phyloP scores from a whole-genome alignment of 192 early-diverging fungal species.

The Coemansia guatemalensis region DNA sequence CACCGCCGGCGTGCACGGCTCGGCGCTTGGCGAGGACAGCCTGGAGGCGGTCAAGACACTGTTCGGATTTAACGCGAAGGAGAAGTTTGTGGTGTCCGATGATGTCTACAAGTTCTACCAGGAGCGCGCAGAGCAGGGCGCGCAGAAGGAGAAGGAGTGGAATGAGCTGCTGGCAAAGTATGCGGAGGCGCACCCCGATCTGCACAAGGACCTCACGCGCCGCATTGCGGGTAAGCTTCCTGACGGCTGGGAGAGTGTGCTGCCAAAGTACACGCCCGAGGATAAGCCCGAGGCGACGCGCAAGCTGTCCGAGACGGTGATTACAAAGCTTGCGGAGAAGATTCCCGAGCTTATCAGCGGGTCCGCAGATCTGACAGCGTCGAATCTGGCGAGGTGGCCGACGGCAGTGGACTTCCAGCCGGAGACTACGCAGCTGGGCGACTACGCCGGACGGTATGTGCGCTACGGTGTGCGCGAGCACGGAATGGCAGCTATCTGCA shows the following conservation, averaged over 20 bases:
- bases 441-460: constrained; percentile 85
- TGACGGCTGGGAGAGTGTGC: constrained; percentile 62
- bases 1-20: constrained; percentile 90
- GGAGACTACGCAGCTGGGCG: constrained; percentile 66
- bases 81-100: constrained; percentile 71
- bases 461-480: constrained; percentile 98
- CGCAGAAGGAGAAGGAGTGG: constrained; percentile 74
- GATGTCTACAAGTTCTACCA: constrained; percentile 58
- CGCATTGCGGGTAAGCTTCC: constrained; percentile 74
- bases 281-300: constrained; percentile 84
- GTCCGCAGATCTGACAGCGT: constrained; percentile 95
- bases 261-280: constrained; percentile 80
- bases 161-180: constrained; percentile 71
- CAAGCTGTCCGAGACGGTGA: constrained; percentile 82
- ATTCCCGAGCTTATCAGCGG: constrained; percentile 90
- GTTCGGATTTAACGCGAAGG: constrained; percentile 80
- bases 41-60: constrained; percentile 76
- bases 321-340: constrained; percentile 75
- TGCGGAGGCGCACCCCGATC: constrained; percentile 62
- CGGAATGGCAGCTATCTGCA: constrained; percentile 92
- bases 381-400: constrained; percentile 97
- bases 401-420: constrained; percentile 92
- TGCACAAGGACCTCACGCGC: constrained; percentile 71
- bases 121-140: constrained; percentile 60
- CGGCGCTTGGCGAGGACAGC: constrained; percentile 77